Evolutionary conservation across 352 stramenopile genomes (phyloP), one percentile per base, ranked within the genome.

Genomic region (Plasmopara halstedii): DNA sequence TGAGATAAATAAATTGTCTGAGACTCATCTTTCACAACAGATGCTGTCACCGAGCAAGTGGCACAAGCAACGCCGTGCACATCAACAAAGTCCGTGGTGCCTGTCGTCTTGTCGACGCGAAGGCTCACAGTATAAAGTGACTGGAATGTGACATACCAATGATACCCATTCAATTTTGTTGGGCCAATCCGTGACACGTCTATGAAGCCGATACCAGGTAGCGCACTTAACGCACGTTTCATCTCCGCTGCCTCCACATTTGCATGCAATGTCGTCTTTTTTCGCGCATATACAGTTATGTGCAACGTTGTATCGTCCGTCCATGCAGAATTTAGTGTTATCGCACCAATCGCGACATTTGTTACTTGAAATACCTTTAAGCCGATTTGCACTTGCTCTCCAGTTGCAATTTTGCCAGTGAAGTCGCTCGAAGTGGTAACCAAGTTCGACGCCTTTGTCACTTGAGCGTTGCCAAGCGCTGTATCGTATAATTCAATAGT

Each of bases 71-170:
- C 40, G n/a, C 60, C 70, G 26, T 76, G 77, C 5, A 67, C 67
- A 44, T 91, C 67, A 2, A 51, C 58, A 17, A 56, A 60, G 0
- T 50, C 43, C 0, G 39, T 50, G 0, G 46, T 58, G 1, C 73
- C 73, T 4, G 58, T 72, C 18, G 59, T 51, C 45, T 76, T 84
- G 29, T 88, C 74, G 0, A 70, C 70, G 3, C 56, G 56, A 6
- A 88, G 53, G 21, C 72, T 73, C 17, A 54, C 65, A 20, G 35
- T 69, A 0, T 77, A 61, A 10, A 91, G 68, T 0, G 76, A 88
- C 42, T 76, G 31, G 31, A 91, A 85, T 15, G 80, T 87, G 3
- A 91, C 63, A 26, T 60, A 56, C 80, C 80, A 91, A 2, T 50
- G 55, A 50, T 83, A 88, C 2, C 65, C 80, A 15, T 87, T 83